Base-by-base conservation (phyloP, 805 yeast species). In the Candida montana region DNA sequence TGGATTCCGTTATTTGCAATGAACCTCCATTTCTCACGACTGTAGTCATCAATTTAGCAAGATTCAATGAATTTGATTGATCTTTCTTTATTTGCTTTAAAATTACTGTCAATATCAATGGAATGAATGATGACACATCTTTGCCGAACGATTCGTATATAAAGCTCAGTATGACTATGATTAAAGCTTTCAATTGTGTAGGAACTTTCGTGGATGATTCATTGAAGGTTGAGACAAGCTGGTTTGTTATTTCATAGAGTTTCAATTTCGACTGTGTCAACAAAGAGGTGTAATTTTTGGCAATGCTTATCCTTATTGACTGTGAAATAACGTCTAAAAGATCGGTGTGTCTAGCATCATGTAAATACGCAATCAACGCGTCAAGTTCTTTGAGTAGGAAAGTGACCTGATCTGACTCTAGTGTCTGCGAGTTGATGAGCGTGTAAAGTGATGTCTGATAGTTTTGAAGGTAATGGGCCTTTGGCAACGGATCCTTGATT, bases 11-110 rank as follows among this genome's bases (percentile, higher is more conserved):
- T 10, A 49, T 30, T 29, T 48, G 51, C 11, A 40, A 41, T 5
- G 39, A 16, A 3, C 59, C 59, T 12, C 59, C 57, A 33, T 54
- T 54, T 17, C 57, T 45, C 6, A 51, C 18, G 8, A 50, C 41
- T 1, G 51, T 41, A 15, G 46, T 50, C 35, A 54, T 41, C 8
- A 56, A 45, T 35, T 39, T 43, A 9, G 55, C 40, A 11, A 52
- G 31, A 46, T 57, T 49, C 16, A 41, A 55, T 41, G 33, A 54
- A 51, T 42, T 41, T 11, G 29, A 35, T 50, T 49, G 41, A 19
- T 52, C 54, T 39, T 65, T 65, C 42, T 64, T 67, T 18, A 68
- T 33, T 17, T 61, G 53, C 44, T 62, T 66, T 40, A 64, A 51
- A 6, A 62, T 33, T 1, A 54, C 42, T 7, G 60, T 39, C 13